These are phyloP conservation scores for Dictyostelium capitatum DNA, from an alignment of 78 protist species.

Conservation along the genomic window DNA sequence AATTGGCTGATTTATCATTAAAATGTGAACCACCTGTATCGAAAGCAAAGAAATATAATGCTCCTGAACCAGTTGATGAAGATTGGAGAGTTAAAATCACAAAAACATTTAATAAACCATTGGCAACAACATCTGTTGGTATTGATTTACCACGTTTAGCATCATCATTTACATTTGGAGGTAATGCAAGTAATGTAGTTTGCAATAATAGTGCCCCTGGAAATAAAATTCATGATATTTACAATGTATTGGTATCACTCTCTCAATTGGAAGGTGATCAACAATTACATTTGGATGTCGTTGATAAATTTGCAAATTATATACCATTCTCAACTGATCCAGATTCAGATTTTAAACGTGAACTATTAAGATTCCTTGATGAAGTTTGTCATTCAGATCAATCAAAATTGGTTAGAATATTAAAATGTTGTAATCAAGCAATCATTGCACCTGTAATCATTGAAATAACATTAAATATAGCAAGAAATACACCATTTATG, in stretches of 20 bases:
- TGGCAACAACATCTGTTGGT: conserved; percentile 48
- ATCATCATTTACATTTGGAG: conserved; percentile 9
- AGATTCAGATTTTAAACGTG: conserved; percentile 70
- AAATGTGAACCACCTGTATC: conserved; percentile 47
- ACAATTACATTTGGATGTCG: neutral
- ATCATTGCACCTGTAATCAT: conserved; percentile 82
- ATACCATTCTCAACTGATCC: conserved; percentile 53
- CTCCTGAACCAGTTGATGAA: conserved; percentile 22
- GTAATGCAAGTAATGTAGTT: neutral
- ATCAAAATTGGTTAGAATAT: conserved; percentile 6
- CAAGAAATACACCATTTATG: conserved; percentile 59
- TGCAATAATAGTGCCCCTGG: neutral
- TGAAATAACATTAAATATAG: conserved; percentile 77
- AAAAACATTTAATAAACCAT: conserved; percentile 22
- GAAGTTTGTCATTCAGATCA: conserved; percentile 54
- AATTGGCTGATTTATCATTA: conserved; percentile 59
- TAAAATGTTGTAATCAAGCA: conserved; percentile 83
- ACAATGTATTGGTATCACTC: neutral
- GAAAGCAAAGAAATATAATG: conserved; percentile 36
- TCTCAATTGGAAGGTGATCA: neutral
- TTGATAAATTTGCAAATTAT: neutral
- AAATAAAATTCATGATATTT: conserved; percentile 41
- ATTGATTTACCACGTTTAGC: conserved; percentile 73
- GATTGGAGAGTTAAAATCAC: conserved; percentile 60
- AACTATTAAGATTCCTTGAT: conserved; percentile 28